These are phyloP conservation scores for Hypoxylon sp. DNA, from an alignment of 2,329 filamentous ascomycete species.

Conservation along the genomic window DNA sequence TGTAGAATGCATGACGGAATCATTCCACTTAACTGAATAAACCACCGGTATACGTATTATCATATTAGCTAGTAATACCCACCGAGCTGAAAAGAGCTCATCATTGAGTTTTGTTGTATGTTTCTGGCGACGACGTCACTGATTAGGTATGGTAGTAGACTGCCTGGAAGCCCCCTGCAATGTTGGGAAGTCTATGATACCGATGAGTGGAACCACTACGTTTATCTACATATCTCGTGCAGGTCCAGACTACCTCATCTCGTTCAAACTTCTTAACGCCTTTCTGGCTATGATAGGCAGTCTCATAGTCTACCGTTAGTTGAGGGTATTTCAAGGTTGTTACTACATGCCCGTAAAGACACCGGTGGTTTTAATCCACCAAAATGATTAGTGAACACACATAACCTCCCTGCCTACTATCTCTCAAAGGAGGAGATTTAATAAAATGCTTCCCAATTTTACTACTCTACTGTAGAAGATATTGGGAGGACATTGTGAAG, in stretches of 20 bases:
- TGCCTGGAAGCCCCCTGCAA: not conserved
- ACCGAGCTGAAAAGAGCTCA: not conserved
- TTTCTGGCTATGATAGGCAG: not conserved
- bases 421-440: not conserved
- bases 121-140: not conserved
- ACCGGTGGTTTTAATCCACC: not conserved
- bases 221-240: not conserved
- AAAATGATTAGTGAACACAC: not conserved
- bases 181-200: no score
- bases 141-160: not conserved
- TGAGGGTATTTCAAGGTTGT: not conserved
- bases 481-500: not conserved
- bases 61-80: not conserved
- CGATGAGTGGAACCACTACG: not conserved
- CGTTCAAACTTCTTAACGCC: not conserved
- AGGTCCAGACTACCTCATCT: not conserved
- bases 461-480: not conserved
- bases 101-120: not conserved
- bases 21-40: not conserved
- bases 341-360: not conserved
- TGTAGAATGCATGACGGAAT: not conserved
- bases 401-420: not conserved
- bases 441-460: not conserved
- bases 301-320: not conserved
- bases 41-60: no score